Percentiles rank a stretch among this genome's conserved stretches.
Evolutionary conservation across 345 rosid species (phyloP).

Genomic region (Dovyalis caffra): DNA sequence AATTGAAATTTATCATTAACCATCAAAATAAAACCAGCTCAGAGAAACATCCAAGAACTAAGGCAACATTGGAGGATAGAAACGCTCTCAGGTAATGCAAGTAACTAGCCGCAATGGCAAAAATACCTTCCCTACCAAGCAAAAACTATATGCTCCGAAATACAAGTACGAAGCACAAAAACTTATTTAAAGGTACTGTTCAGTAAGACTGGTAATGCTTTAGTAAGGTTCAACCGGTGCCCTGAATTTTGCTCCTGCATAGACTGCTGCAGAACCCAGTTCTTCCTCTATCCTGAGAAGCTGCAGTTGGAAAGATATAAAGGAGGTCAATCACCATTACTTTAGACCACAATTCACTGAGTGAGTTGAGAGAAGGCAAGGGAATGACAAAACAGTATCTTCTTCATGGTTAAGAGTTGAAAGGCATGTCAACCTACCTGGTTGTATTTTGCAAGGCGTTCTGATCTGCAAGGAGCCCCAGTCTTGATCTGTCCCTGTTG

Average conservation of each 20-base stretch:
- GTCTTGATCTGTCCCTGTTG: constrained; percentile 94
- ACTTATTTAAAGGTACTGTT: not conserved
- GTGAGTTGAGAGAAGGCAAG: not conserved
- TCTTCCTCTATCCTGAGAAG: constrained; percentile 59
- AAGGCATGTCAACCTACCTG: constrained; percentile 42
- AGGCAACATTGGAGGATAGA: not conserved
- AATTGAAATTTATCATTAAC: not conserved
- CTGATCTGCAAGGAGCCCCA: constrained; percentile 98
- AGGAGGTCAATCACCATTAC: not conserved
- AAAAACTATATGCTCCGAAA: not conserved
- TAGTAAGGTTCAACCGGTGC: constrained; percentile 51
- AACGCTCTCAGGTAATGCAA: not conserved
- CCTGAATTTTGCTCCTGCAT: constrained; percentile 53
- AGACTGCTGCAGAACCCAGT: constrained; percentile 46
- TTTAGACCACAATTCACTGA: not conserved
- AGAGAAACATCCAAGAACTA: not conserved
- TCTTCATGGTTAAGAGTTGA: not conserved
- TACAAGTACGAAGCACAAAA: not conserved
- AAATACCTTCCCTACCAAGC: not conserved
- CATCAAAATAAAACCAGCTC: not conserved
- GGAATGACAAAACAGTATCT: not conserved
- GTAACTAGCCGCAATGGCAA: not conserved
- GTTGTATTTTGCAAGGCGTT: constrained; percentile 93
- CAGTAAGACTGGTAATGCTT: not conserved
- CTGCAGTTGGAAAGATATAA: constrained; percentile 21